Base-by-base conservation (phyloP, 2,329 filamentous ascomycete genomes). In the Sporothrix phasma region DNA sequence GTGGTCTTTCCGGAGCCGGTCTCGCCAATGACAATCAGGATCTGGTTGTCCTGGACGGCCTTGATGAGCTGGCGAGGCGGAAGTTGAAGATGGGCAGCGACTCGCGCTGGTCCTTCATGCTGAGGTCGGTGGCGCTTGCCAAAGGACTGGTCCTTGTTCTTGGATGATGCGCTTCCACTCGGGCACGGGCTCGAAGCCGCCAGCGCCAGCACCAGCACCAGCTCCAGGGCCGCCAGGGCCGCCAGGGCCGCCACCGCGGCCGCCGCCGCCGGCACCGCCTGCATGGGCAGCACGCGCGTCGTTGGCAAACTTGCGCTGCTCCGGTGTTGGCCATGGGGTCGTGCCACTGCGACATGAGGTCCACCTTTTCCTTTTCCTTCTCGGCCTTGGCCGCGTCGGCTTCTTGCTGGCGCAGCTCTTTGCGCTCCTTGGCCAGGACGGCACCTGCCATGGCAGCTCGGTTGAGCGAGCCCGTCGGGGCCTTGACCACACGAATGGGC, bases 1-100 rank as follows among this genome's bases (percentile, higher is more conserved):
- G 94, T 99, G 0, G 94, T 99, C 76, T 99, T 99, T 69, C 94
- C 94, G 0, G 92, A 97, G 15, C 94, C 94, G 61, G 94, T 99
- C 74, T 99, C 94, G 70, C 94, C 94, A 61, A 99, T 93, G 0
- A 99, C 93, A 72, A 99, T 96, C 67, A 99, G 75, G 53, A 99
- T 83, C 72, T 97, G 93, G 72, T 99, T 94, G 45, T 90, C 87
- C 29, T 81, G 80, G 2, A 99, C 88, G 24, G 94, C 94, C 69
- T 96, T 85, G 68, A 97, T 88, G 34, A 99, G 82, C 72, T 95
- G 89, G n/a, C 60, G 85, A 88, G n/a, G 63, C 93, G 85, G 78
- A 99, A 97, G 62, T 87, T 89, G 76, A 80, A 99, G 0, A 97
- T 92, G 0, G 94, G 94, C 59, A 99, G 78, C 31, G 86, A 88